phyloP scores from a whole-genome alignment of 305 asterid species.

The Ilex paraguariensis region DNA sequence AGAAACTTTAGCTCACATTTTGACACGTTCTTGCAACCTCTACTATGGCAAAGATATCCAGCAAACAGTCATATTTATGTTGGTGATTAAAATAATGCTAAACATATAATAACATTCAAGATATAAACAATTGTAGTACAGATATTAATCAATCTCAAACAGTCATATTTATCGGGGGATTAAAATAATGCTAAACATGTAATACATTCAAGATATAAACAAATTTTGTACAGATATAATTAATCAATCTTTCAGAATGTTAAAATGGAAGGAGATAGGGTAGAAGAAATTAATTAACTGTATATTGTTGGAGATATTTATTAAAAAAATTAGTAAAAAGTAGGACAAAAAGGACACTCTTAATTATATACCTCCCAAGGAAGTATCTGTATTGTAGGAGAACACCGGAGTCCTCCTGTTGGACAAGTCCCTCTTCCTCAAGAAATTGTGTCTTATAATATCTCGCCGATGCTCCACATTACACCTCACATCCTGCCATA shows the following conservation, averaged over 20 bases:
- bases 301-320: too few species aligned
- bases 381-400: conserved; percentile 62
- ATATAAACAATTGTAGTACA: background rate
- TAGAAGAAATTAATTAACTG: background rate
- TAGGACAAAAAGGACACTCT: background rate
- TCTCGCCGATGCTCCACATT: conserved; percentile 48
- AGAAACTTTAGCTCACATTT: background rate
- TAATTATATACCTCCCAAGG: conserved; percentile 64
- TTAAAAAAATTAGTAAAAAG: too few species aligned
- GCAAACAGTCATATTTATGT: background rate
- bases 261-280: background rate
- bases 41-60: background rate
- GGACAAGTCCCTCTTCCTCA: conserved; percentile 66
- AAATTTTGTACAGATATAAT: too few species aligned
- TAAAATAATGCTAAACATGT: too few species aligned
- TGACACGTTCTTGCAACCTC: background rate
- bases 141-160: background rate
- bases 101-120: too few species aligned
- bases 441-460: conserved; percentile 35
- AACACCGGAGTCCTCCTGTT: conserved; percentile 56
- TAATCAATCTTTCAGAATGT: too few species aligned
- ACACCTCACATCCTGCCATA: conserved; percentile 54
- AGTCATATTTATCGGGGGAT: too few species aligned
- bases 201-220: too few species aligned
- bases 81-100: too few species aligned